These are phyloP conservation scores for Triticum timopheevii DNA, from an alignment of 176 grass and related monocot genomes.

Conservation along the genomic window DNA sequence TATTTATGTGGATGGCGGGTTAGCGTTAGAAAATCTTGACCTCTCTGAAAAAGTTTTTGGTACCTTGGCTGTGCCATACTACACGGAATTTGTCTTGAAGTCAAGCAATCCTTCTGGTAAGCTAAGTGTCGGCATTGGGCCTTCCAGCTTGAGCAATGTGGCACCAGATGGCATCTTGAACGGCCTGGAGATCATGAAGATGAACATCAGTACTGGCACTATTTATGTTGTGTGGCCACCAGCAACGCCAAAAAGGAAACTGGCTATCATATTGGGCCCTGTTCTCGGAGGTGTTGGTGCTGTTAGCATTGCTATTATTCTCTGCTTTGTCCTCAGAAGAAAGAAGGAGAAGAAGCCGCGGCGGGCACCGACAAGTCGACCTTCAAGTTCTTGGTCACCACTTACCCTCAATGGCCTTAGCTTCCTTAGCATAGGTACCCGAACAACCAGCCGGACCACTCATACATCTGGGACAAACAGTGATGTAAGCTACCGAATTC, in stretches of 20 bases:
- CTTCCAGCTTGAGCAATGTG: constrained; percentile 42
- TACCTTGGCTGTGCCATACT: constrained; percentile 61
- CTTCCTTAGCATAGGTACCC: constrained; percentile 63
- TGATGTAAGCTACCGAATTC: constrained; percentile 68
- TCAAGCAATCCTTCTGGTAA: constrained; percentile 73
- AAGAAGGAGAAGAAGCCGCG: constrained; percentile 44
- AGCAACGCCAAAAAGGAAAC: constrained; percentile 12
- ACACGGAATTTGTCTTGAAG: constrained; percentile 68
- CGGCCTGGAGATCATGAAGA: constrained; percentile 97
- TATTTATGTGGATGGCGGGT: constrained; percentile 69
- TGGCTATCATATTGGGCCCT: constrained; percentile 52
- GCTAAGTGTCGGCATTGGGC: constrained; percentile 69
- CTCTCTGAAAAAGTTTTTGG: constrained; percentile 46
- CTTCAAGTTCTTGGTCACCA: constrained; percentile 57
- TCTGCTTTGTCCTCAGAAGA: constrained; percentile 45
- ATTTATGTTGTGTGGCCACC: constrained; percentile 40
- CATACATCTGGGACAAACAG: constrained; percentile 58
- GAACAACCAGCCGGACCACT: constrained; percentile 72
- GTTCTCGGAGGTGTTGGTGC: constrained; percentile 48
- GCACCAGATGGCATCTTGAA: constrained; percentile 70
- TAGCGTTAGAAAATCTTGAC: constrained; percentile 56
- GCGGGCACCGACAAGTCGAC: constrained; percentile 29
- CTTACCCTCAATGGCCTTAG: constrained; percentile 55
- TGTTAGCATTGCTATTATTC: constrained; percentile 21
- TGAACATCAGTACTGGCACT: constrained; percentile 77